These are phyloP conservation scores for Craspedostauros australis DNA, from an alignment of 108 stramenopile genomes.

Conservation along the genomic window DNA sequence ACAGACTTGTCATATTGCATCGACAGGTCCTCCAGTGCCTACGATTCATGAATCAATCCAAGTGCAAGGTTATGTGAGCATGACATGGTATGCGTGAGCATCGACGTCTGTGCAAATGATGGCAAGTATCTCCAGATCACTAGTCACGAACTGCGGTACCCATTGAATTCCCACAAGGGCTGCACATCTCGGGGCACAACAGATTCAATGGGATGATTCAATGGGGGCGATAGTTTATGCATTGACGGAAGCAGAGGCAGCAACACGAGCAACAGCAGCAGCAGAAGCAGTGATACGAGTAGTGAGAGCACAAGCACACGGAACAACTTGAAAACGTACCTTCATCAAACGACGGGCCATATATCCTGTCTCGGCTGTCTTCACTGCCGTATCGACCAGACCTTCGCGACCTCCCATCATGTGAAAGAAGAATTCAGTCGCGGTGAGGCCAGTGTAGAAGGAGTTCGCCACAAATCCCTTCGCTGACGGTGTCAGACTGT, in stretches of 20 bases:
- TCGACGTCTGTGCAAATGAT: no score
- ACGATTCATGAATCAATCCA: no score
- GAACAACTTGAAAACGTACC: constrained; percentile 20
- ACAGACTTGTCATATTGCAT: constrained; percentile 95
- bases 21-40: constrained; percentile 91
- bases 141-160: no score
- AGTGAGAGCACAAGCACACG: constrained; percentile 12
- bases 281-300: no score
- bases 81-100: no score
- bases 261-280: no score
- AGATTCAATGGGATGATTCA: neutral
- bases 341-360: constrained; percentile 99
- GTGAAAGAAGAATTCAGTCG: constrained; percentile 99
- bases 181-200: no score
- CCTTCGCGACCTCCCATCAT: constrained; percentile 99
- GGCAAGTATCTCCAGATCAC: no score
- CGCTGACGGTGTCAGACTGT: constrained; percentile 88
- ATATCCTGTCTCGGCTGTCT: constrained; percentile 99
- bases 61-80: no score
- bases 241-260: constrained; percentile 2
- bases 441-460: constrained; percentile 95
- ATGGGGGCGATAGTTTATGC: neutral
- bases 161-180: no score
- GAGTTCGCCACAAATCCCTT: constrained; percentile 97
- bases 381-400: constrained; percentile 98